phyloP scores from a whole-genome alignment of 2,329 filamentous ascomycete species.

The Pyricularia grisea region DNA sequence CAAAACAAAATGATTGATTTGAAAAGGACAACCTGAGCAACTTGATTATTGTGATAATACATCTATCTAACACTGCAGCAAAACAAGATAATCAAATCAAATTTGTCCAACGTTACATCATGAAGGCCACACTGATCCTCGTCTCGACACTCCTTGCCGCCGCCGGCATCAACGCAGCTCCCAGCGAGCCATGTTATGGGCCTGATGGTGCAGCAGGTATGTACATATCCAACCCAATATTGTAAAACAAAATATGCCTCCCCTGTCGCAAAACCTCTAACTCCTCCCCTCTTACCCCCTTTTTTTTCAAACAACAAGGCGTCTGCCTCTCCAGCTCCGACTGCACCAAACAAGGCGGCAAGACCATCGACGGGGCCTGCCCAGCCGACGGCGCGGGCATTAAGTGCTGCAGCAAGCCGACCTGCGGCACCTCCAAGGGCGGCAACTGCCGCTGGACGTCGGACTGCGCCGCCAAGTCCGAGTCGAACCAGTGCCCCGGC shows the following conservation, averaged over 20 bases:
- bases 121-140: not conserved
- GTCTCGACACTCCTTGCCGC: not conserved
- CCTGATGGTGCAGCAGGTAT: not conserved
- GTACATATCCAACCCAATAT: not conserved
- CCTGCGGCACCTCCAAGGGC: conserved; percentile 20
- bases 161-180: not conserved
- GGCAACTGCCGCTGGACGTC: conserved; percentile 27
- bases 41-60: not conserved
- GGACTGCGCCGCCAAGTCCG: conserved; percentile 23
- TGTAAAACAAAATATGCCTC: no score
- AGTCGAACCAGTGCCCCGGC: conserved; percentile 25
- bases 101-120: not conserved
- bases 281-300: not conserved
- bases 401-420: conserved; percentile 31
- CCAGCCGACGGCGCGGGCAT: conserved; percentile 25
- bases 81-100: not conserved
- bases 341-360: conserved; percentile 27
- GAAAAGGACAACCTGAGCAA: not conserved
- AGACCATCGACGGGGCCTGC: conserved; percentile 25
- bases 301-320: conserved; percentile 10
- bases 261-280: not conserved
- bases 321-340: conserved; percentile 27
- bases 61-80: not conserved
- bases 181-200: conserved; percentile 2
- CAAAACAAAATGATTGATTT: not conserved